A percentile compares a stretch with the other conserved stretches of the same genome.
phyloP scores from a whole-genome alignment of 345 rosid species.

The Luvunga scandens region DNA sequence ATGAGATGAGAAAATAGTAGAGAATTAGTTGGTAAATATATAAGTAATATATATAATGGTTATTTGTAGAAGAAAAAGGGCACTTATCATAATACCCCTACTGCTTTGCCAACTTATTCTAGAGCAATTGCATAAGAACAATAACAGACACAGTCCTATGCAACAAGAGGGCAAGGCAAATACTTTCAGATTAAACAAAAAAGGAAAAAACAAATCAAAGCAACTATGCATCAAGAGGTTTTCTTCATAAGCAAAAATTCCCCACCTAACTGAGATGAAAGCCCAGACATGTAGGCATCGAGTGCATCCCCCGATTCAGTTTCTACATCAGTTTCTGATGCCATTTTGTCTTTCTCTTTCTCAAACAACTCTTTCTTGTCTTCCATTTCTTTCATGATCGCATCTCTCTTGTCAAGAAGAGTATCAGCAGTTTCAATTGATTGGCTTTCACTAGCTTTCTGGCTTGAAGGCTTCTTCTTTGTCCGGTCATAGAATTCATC shows the following conservation, averaged over 20 bases:
- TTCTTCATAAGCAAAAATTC: neutral
- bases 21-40: neutral
- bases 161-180: neutral
- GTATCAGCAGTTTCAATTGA: constrained; percentile 85
- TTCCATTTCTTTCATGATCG: constrained; percentile 60
- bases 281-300: constrained; percentile 90
- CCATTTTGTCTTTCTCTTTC: constrained; percentile 61
- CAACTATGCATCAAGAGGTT: neutral
- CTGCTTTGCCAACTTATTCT: neutral
- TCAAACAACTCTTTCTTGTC: constrained; percentile 49
- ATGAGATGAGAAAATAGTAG: neutral
- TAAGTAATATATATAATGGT: neutral
- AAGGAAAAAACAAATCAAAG: neutral
- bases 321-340: constrained; percentile 41
- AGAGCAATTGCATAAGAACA: neutral
- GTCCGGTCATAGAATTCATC: constrained; percentile 98
- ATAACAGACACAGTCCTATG: neutral
- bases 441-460: constrained; percentile 54
- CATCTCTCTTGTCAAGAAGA: constrained; percentile 85
- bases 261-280: constrained; percentile 82
- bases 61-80: neutral
- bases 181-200: neutral
- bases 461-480: constrained; percentile 56
- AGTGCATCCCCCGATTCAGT: constrained; percentile 74
- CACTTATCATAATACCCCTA: neutral